Conservation (phyloP, 2,329 filamentous ascomycete species). For the Exophiala mesophila region DNA sequence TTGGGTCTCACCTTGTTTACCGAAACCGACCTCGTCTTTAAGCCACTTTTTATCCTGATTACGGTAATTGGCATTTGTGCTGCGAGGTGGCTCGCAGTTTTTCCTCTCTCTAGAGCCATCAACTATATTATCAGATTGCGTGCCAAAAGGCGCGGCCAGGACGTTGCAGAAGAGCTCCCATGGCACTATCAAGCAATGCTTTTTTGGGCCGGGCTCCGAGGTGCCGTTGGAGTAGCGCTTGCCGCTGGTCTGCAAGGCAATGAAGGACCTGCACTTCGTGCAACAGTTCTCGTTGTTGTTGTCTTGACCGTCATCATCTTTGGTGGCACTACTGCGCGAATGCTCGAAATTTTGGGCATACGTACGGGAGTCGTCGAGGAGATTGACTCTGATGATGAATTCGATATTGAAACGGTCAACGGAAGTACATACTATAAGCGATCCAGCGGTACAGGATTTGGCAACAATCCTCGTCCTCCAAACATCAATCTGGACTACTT, state of each 20-base stretch:
- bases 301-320: constrained; percentile 98
- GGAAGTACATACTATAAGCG: constrained; percentile 75
- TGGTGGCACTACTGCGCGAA: constrained; percentile 90
- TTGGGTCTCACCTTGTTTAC: constrained; percentile 92
- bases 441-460: constrained; percentile 68
- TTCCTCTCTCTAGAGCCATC: constrained; percentile 81
- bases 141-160: constrained; percentile 67
- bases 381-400: constrained; percentile 95
- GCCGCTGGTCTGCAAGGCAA: constrained; percentile 81
- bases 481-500: constrained; percentile 53
- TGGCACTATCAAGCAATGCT: constrained; percentile 98
- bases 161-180: constrained; percentile 80
- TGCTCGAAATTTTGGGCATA: constrained; percentile 97
- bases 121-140: constrained; percentile 91
- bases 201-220: constrained; percentile 96
- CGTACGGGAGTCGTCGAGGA: constrained; percentile 94
- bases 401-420: constrained; percentile 80
- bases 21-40: constrained; percentile 79
- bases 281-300: constrained; percentile 95
- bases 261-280: constrained; percentile 76
- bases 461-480: constrained; percentile 66
- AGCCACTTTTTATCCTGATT: constrained; percentile 90
- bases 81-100: constrained; percentile 89
- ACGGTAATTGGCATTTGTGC: constrained; percentile 87
- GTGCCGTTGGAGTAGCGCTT: constrained; percentile 90